phyloP scores from a whole-genome alignment of 352 stramenopile species.

The Phytophthora multivora region DNA sequence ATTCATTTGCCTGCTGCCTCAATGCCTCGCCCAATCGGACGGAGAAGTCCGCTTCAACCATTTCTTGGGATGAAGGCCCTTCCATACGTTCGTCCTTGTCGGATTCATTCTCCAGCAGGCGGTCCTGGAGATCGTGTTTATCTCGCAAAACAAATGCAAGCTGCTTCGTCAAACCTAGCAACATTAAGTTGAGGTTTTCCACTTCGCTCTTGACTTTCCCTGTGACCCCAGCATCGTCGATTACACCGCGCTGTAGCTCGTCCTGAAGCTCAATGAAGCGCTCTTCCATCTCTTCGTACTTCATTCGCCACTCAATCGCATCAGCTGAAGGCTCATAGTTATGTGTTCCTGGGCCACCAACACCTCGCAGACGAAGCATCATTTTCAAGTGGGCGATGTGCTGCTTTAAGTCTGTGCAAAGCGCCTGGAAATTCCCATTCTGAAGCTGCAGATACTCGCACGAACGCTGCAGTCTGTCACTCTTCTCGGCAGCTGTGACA shows the following conservation, averaged over 20 bases:
- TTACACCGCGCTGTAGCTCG: slow-evolving; percentile 33
- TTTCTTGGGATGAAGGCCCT: slow-evolving; percentile 16
- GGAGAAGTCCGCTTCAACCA: slow-evolving; percentile 32
- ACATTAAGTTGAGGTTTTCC: slow-evolving; percentile 73
- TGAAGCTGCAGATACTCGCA: slow-evolving; percentile 61
- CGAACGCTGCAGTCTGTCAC: slow-evolving; percentile 52
- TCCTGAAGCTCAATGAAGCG: slow-evolving; percentile 59
- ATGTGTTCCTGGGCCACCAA: slow-evolving; percentile 24
- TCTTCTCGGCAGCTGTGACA: slow-evolving; percentile 62
- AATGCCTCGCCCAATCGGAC: slow-evolving; percentile 47
- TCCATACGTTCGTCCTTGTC: slow-evolving; percentile 28
- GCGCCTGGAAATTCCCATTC: slow-evolving; percentile 54
- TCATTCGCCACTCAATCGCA: slow-evolving; percentile 84
- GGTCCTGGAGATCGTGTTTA: slow-evolving; percentile 76
- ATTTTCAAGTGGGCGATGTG: slow-evolving; percentile 64
- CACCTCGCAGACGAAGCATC: slow-evolving; percentile 48
- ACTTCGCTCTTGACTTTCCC: slow-evolving; percentile 38
- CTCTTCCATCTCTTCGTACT: slow-evolving; percentile 83
- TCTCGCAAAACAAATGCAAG: slow-evolving; percentile 70
- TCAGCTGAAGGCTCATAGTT: slow-evolving; percentile 73
- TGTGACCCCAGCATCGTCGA: slow-evolving; percentile 5
- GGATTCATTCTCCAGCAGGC: slow-evolving; percentile 38
- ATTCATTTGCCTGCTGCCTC: slow-evolving; percentile 48
- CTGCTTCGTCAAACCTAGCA: slow-evolving; percentile 65
- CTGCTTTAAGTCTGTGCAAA: slow-evolving; percentile 65